These are phyloP conservation scores for Leptosphaerulina australis DNA, from an alignment of 2,329 filamentous ascomycete species.

Conservation along the genomic window DNA sequence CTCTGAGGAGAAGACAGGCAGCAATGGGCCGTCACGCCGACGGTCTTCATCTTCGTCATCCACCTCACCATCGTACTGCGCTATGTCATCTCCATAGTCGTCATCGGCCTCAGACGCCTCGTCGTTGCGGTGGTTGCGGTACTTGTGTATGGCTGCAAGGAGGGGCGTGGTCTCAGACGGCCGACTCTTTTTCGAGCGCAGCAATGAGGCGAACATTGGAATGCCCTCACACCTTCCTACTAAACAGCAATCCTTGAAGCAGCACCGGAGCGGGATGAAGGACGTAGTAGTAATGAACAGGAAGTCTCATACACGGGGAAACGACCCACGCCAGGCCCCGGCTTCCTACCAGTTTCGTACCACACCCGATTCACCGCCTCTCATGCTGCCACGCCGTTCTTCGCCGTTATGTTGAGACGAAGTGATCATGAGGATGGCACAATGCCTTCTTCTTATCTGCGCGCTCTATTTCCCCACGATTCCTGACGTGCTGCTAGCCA, in stretches of 20 bases:
- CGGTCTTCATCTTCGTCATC: constrained; percentile 39
- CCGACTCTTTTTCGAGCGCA: constrained; percentile 39
- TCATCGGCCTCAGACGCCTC: constrained; percentile 31
- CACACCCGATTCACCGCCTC: constrained; percentile 20
- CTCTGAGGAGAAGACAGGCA: constrained; percentile 50
- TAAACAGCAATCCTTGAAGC: constrained; percentile 15
- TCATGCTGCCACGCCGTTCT: constrained; percentile 14
- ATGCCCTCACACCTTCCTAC: constrained; percentile 21
- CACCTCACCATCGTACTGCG: constrained; percentile 38
- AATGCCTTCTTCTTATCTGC: constrained; percentile 22
- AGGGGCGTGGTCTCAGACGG: constrained; percentile 45
- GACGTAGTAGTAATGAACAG: constrained; percentile 6
- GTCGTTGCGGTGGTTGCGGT: constrained; percentile 37
- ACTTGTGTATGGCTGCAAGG: constrained; percentile 39
- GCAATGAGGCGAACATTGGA: constrained; percentile 49
- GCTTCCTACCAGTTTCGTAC: constrained; percentile 11
- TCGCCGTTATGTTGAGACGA: constrained; percentile 20
- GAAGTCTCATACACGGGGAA: constrained; percentile 14
- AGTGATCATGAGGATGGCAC: constrained; percentile 19
- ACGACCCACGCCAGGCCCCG: constrained; percentile 6
- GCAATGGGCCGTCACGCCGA: constrained; percentile 43
- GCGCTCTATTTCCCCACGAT: constrained; percentile 19
- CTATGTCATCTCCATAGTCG: constrained; percentile 25
- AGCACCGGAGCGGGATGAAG: constrained; percentile 6
- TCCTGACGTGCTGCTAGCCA: constrained; percentile 16